Evolutionary conservation across 192 early-diverging fungal genomes (phyloP).

Genomic region (Entophlyctis luteolus): DNA sequence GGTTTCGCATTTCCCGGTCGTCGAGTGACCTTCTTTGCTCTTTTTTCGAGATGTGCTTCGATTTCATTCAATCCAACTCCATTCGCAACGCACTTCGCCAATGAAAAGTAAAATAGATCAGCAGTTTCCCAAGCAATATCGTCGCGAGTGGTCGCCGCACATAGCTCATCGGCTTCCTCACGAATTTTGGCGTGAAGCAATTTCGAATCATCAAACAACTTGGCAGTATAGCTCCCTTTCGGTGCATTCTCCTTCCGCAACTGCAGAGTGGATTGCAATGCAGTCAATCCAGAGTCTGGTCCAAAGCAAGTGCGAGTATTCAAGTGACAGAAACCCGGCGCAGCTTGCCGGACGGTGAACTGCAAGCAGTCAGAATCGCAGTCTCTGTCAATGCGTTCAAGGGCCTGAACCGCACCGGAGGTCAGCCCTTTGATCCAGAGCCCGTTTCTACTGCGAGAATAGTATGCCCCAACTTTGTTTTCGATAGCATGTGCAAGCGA

Average conservation of each 20-base stretch:
- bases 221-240: slow-evolving; percentile 83
- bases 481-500: slow-evolving; percentile 79
- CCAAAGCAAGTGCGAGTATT: slow-evolving; percentile 92
- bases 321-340: slow-evolving; percentile 90
- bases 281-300: slow-evolving; percentile 65
- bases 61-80: slow-evolving; percentile 82
- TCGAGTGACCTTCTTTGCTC: slow-evolving; percentile 79
- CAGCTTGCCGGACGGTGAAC: slow-evolving; percentile 82
- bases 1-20: slow-evolving; percentile 94
- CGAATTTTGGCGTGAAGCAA: slow-evolving; percentile 88
- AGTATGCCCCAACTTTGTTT: slow-evolving; percentile 84
- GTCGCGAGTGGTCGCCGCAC: slow-evolving; percentile 65
- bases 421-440: slow-evolving; percentile 96
- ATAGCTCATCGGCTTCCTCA: slow-evolving; percentile 93
- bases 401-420: slow-evolving; percentile 87
- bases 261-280: slow-evolving; percentile 65
- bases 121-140: slow-evolving; percentile 95
- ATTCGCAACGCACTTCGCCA: slow-evolving; percentile 77
- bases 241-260: slow-evolving; percentile 71
- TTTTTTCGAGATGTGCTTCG: slow-evolving; percentile 78
- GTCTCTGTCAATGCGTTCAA: slow-evolving; percentile 75
- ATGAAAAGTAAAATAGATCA: slow-evolving; percentile 92
- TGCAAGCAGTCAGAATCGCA: slow-evolving; percentile 87
- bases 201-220: slow-evolving; percentile 77
- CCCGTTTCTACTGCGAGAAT: slow-evolving; percentile 72